Conservation (phyloP, 192 early-diverging fungal species). For the Coemansia aciculifera region DNA sequence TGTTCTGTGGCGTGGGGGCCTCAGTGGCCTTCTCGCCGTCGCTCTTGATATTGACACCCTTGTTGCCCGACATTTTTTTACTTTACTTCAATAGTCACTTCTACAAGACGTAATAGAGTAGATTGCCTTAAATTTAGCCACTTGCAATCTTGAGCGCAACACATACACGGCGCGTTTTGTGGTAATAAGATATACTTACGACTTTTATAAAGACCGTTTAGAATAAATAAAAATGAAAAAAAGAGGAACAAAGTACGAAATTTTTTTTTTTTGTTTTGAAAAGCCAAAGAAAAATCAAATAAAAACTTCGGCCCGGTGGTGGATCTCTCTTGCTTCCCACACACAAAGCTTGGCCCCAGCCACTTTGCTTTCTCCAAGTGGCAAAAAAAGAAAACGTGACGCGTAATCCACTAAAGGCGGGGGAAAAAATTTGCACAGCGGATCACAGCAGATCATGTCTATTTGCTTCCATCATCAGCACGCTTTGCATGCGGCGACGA, state of each 20-base stretch:
- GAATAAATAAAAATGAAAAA: background rate
- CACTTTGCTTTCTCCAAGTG: conserved; percentile 1
- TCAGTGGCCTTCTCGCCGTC: conserved; percentile 54
- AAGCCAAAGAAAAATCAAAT: background rate
- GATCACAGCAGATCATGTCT: background rate
- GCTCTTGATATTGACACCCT: conserved; percentile 63
- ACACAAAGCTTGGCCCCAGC: background rate
- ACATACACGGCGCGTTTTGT: no score
- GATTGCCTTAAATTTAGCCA: conserved; percentile 2
- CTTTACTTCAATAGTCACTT: background rate
- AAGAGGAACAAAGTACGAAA: background rate
- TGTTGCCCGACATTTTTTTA: conserved; percentile 27
- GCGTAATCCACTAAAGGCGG: background rate
- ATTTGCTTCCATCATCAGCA: background rate
- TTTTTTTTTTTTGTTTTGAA: background rate
- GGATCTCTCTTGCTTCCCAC: background rate
- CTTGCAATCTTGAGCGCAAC: background rate
- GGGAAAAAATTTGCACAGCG: background rate
- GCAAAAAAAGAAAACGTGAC: background rate
- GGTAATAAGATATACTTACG: background rate
- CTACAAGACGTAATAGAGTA: background rate
- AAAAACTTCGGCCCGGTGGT: background rate
- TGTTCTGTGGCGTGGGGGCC: conserved; percentile 65
- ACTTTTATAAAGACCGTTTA: background rate
- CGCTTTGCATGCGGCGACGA: conserved; percentile 4